These are phyloP conservation scores for Marasmius tenuissimus DNA, from an alignment of 1,284 basidiomycete genomes.

Conservation along the genomic window DNA sequence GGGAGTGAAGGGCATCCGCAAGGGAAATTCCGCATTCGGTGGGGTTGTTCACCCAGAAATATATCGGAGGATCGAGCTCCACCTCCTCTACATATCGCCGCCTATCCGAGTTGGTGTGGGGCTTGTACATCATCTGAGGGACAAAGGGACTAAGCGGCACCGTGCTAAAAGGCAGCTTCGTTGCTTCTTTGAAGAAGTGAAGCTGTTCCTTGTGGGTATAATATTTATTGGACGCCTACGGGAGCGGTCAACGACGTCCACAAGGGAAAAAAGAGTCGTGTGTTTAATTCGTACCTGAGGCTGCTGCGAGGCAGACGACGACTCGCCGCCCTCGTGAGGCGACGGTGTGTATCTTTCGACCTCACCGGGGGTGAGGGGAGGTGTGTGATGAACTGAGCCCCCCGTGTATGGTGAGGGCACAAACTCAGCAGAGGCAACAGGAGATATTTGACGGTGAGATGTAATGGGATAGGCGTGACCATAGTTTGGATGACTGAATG, in stretches of 20 bases:
- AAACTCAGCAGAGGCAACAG: neutral
- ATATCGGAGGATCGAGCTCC: conserved; percentile 57
- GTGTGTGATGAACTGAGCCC: neutral
- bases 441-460: neutral
- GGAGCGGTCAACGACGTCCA: neutral
- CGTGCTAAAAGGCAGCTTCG: conserved; percentile 29
- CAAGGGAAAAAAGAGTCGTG: neutral
- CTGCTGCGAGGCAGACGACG: neutral
- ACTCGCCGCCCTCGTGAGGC: neutral
- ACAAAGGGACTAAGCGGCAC: conserved; percentile 45
- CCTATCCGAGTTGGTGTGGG: conserved; percentile 71
- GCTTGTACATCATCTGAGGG: conserved; percentile 68
- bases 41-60: conserved; percentile 54
- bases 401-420: neutral
- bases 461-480: neutral
- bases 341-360: neutral
- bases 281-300: neutral
- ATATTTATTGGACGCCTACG: neutral
- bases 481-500: neutral
- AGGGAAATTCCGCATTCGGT: conserved; percentile 58
- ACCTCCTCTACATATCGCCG: conserved; percentile 73
- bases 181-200: conserved; percentile 40
- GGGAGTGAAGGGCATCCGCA: conserved; percentile 47
- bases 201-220: conserved; percentile 42
- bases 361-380: neutral